Conservation (phyloP, 2,329 filamentous ascomycete species). For the Talaromyces albobiverticillius region DNA sequence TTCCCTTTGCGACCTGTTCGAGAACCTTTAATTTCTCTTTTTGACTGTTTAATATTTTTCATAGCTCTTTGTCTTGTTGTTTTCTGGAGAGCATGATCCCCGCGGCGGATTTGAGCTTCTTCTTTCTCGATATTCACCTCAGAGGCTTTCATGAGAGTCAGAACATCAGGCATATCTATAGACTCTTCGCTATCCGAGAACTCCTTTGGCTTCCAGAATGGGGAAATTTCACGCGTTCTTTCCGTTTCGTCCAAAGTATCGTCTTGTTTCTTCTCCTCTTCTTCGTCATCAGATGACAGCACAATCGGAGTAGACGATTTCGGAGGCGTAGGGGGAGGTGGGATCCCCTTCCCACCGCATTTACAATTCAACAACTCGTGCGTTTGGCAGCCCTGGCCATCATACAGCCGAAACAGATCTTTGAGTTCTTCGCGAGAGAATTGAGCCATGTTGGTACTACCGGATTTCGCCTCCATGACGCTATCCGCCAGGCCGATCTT, state of each 20-base stretch:
- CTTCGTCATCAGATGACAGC: slow-evolving; percentile 18
- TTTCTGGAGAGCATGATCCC: slow-evolving; percentile 14
- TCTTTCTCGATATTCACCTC: slow-evolving; percentile 36
- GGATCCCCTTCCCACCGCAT: slow-evolving; percentile 55
- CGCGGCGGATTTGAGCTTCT: slow-evolving; percentile 28
- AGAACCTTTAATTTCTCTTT: too few species aligned
- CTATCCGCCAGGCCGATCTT: slow-evolving; percentile 69
- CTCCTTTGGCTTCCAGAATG: slow-evolving; percentile 10
- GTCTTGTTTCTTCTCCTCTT: slow-evolving; percentile 17
- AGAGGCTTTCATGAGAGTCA: slow-evolving; percentile 39
- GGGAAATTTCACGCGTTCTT: slow-evolving; percentile 3
- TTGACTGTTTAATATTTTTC: background rate
- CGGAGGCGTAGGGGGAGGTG: background rate
- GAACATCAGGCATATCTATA: slow-evolving; percentile 28
- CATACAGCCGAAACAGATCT: slow-evolving; percentile 65
- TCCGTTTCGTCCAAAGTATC: background rate
- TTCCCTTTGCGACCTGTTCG: too few species aligned
- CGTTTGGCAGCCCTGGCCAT: slow-evolving; percentile 61
- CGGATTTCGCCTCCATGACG: slow-evolving; percentile 64
- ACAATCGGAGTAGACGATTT: slow-evolving; percentile 12
- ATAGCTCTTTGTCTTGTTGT: background rate
- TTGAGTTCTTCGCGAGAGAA: slow-evolving; percentile 66
- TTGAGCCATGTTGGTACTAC: slow-evolving; percentile 52
- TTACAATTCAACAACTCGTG: slow-evolving; percentile 64
- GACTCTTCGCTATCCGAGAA: slow-evolving; percentile 6